These are phyloP conservation scores for Cenococcum geophilum DNA, from an alignment of 495 filamentous ascomycete genomes.

Conservation along the genomic window DNA sequence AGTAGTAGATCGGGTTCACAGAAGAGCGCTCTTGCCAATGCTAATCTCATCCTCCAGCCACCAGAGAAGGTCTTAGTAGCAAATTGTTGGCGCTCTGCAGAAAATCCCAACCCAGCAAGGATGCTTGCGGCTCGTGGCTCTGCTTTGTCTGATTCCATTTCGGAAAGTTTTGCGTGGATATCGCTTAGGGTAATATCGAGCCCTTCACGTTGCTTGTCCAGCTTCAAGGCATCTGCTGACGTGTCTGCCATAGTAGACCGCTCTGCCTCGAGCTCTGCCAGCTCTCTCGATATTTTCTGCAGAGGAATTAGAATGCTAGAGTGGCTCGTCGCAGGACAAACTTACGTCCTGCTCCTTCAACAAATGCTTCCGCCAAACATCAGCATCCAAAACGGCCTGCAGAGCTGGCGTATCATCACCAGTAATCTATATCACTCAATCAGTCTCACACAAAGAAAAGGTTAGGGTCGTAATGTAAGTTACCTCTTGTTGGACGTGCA, in stretches of 20 bases:
- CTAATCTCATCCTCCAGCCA: conserved; percentile 99
- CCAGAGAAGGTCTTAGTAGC: conserved; percentile 97
- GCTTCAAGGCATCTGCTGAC: conserved; percentile 70
- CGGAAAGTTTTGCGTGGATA: conserved; percentile 83
- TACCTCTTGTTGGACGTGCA: conserved; percentile 98
- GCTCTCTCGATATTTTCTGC: conserved; percentile 75
- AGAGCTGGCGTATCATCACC: conserved; percentile 94
- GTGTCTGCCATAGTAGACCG: conserved; percentile 77
- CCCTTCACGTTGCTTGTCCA: conserved; percentile 83
- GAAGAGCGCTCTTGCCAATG: conserved; percentile 90
- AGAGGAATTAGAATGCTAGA: conserved; percentile 23
- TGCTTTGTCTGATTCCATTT: conserved; percentile 99
- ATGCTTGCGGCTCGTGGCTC: conserved; percentile 93
- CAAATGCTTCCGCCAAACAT: conserved; percentile 97
- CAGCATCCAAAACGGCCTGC: conserved; percentile 94
- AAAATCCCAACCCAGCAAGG: conserved; percentile 94
- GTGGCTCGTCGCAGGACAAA: conserved; percentile 10
- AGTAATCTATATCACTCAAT: conserved; percentile 55
- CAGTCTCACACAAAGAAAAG: background rate
- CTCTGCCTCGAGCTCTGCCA: conserved; percentile 74
- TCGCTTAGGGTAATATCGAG: conserved; percentile 83
- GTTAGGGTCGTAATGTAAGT: background rate
- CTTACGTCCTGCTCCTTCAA: conserved; percentile 79
- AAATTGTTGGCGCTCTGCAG: conserved; percentile 81
- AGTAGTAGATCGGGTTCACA: conserved; percentile 95